A percentile compares a stretch with the other conserved stretches of the same genome.
phyloP scores from a whole-genome alignment of 768 basidiomycete species.

The Boletus coccyginus region DNA sequence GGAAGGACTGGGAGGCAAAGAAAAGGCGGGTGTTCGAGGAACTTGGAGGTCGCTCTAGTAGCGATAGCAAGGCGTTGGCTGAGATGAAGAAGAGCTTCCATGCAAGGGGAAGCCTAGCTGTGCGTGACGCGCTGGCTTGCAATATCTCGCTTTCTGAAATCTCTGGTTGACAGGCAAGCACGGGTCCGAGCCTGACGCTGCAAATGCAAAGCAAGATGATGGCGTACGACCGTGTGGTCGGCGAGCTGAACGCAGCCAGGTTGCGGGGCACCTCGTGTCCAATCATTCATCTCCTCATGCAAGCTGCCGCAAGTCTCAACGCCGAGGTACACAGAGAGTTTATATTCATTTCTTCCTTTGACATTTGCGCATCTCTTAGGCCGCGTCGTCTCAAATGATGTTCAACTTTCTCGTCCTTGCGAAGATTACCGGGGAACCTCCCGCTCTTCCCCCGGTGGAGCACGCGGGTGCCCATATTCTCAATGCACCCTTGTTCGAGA shows the following conservation, averaged over 20 bases:
- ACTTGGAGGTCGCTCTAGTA: constrained; percentile 64
- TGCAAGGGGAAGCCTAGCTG: constrained; percentile 53
- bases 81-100: constrained; percentile 65
- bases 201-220: constrained; percentile 96
- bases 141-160: constrained; percentile 3
- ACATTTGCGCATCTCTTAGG: constrained; percentile 28
- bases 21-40: constrained; percentile 91
- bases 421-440: constrained; percentile 76
- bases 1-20: constrained; percentile 83
- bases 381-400: constrained; percentile 55
- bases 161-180: constrained; percentile 33
- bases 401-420: constrained; percentile 72
- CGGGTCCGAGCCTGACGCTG: constrained; percentile 56
- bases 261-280: constrained; percentile 72
- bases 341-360: neutral
- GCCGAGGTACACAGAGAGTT: constrained; percentile 43
- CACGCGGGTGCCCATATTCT: constrained; percentile 81
- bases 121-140: constrained; percentile 30
- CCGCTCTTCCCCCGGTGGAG: constrained; percentile 69
- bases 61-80: constrained; percentile 51
- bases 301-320: constrained; percentile 60
- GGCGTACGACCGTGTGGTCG: constrained; percentile 84
- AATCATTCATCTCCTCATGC: constrained; percentile 66
- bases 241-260: constrained; percentile 73
- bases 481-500: constrained; percentile 74